phyloP scores from a whole-genome alignment of 2,329 filamentous ascomycete species.

The Fusarium aywerte region DNA sequence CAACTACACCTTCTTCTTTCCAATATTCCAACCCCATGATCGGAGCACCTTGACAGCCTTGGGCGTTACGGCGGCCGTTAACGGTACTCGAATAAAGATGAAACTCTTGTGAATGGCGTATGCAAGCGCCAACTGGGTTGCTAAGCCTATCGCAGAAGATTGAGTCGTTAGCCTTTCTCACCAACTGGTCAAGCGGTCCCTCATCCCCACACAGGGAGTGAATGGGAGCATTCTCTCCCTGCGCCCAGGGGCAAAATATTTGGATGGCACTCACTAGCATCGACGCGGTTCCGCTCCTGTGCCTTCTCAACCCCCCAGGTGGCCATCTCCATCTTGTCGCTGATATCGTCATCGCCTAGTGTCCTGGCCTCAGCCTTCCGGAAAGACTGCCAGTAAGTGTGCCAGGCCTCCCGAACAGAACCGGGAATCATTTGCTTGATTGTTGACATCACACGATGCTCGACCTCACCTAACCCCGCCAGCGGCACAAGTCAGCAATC shows the following conservation, averaged over 20 bases:
- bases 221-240: constrained; percentile 10
- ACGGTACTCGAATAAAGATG: constrained; percentile 93
- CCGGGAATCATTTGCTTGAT: constrained; percentile 70
- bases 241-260: constrained; percentile 12
- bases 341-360: constrained; percentile 56
- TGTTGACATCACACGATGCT: constrained; percentile 73
- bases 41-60: constrained; percentile 92
- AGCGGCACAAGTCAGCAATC: constrained; percentile 28
- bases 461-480: constrained; percentile 62
- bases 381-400: constrained; percentile 60
- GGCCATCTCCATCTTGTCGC: constrained; percentile 62
- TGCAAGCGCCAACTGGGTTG: constrained; percentile 88
- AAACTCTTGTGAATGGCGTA: constrained; percentile 99
- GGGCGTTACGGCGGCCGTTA: constrained; percentile 89
- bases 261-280: constrained; percentile 74
- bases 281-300: constrained; percentile 67
- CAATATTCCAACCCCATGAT: constrained; percentile 94
- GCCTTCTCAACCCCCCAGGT: constrained; percentile 73
- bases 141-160: constrained; percentile 60
- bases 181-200: constrained; percentile 14
- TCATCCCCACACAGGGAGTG: constrained; percentile 5
- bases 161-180: constrained; percentile 40
- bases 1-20: constrained; percentile 66
- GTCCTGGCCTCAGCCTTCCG: constrained; percentile 58
- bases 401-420: constrained; percentile 64